A percentile compares a stretch with the other conserved stretches of the same genome.
Evolutionary conservation across 176 grass and related monocot genomes (phyloP).

Genomic region (Carex pumila): DNA sequence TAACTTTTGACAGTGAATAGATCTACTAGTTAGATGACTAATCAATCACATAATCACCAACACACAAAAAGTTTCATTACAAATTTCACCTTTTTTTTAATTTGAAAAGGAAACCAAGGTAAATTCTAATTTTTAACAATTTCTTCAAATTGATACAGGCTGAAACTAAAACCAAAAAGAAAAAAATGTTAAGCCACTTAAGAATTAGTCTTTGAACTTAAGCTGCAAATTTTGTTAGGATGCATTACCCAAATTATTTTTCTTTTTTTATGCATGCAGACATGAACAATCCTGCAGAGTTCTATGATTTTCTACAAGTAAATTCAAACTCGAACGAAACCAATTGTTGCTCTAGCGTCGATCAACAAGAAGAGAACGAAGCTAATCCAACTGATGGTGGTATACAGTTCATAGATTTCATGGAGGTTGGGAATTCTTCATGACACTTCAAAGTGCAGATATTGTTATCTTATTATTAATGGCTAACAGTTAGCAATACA

Average conservation of each 20-base stretch:
- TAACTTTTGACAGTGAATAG: background rate
- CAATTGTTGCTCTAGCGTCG: conserved; percentile 68
- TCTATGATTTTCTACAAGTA: conserved; percentile 92
- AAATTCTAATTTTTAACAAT: background rate
- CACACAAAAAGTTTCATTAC: background rate
- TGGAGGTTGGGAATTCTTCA: conserved; percentile 68
- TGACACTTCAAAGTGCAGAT: background rate
- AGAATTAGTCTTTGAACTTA: background rate
- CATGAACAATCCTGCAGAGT: conserved; percentile 44
- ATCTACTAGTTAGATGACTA: background rate
- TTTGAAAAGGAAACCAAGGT: background rate
- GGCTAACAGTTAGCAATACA: conserved; percentile 19
- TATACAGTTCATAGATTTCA: conserved; percentile 75
- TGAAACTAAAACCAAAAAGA: background rate
- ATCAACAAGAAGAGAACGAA: conserved; percentile 59
- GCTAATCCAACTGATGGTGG: conserved; percentile 29
- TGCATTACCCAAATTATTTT: background rate
- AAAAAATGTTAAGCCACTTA: background rate
- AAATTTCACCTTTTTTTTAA: background rate
- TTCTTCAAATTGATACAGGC: background rate
- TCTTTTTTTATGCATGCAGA: conserved; percentile 30
- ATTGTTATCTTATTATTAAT: background rate
- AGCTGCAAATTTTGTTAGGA: background rate
- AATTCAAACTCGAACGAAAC: conserved; percentile 72
- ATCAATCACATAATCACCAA: background rate